These are phyloP conservation scores for Antonospora locustae DNA, from an alignment of 371 early-diverging fungal species.

Conservation along the genomic window DNA sequence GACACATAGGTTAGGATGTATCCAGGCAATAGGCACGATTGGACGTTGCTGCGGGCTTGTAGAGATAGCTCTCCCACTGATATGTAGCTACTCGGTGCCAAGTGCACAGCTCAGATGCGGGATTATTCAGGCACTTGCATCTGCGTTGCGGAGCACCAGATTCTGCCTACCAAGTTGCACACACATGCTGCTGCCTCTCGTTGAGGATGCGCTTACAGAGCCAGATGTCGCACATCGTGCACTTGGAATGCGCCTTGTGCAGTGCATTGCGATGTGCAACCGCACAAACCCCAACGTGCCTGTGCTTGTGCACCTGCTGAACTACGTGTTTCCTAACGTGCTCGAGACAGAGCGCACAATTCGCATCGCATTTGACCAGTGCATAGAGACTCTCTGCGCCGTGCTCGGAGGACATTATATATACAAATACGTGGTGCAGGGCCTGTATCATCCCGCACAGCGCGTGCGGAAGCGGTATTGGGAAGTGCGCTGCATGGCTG, in stretches of 20 bases:
- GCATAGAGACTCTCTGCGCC: conserved; percentile 58
- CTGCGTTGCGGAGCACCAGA: conserved; percentile 87
- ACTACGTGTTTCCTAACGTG: conserved; percentile 87
- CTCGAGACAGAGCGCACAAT: conserved; percentile 59
- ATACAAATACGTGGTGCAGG: conserved; percentile 65
- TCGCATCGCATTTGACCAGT: conserved; percentile 71
- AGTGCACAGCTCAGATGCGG: conserved; percentile 91
- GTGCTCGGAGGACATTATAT: conserved; percentile 70
- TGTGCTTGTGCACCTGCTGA: conserved; percentile 66
- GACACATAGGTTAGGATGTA: conserved; percentile 87
- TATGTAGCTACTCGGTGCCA: conserved; percentile 92
- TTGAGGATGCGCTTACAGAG: conserved; percentile 88
- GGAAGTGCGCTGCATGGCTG: conserved; percentile 73
- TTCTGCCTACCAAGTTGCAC: conserved; percentile 81
- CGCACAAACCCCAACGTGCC: too few relatives aligned
- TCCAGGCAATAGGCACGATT: conserved; percentile 81
- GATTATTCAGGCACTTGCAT: conserved; percentile 75
- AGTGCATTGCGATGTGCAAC: conserved; percentile 36
- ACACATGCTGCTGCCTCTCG: conserved; percentile 73
- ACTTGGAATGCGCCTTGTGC: conserved; percentile 78
- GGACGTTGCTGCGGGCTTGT: conserved; percentile 53
- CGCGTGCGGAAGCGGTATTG: conserved; percentile 82
- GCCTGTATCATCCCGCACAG: conserved; percentile 86
- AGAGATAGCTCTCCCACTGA: conserved; percentile 81
- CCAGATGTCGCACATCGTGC: conserved; percentile 86